Evolutionary conservation across 83 land plant genomes (phyloP).

Genomic region (Larix sibirica): DNA sequence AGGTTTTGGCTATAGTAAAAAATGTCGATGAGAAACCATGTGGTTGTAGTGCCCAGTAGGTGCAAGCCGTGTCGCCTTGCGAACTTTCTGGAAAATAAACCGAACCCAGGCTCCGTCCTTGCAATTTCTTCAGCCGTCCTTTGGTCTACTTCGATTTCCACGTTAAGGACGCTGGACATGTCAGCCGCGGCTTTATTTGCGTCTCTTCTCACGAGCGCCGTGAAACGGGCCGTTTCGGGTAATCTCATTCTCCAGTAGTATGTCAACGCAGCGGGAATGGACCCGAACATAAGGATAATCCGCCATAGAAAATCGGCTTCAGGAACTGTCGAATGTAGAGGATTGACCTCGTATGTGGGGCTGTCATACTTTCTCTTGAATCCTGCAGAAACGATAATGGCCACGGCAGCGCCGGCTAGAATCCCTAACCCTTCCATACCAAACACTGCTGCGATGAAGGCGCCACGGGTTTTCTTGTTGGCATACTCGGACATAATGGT

Average conservation of each 20-base stretch:
- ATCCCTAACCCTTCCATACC: constrained; percentile 19
- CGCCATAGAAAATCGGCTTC: neutral
- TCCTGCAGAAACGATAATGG: constrained; percentile 12
- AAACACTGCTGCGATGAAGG: constrained; percentile 58
- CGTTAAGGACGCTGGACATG: constrained; percentile 1
- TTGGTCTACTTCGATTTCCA: neutral
- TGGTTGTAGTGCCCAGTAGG: constrained; percentile 9
- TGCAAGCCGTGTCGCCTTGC: constrained; percentile 19
- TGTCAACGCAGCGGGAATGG: neutral
- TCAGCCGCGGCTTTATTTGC: neutral
- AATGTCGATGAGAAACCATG: constrained; percentile 14
- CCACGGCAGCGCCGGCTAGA: constrained; percentile 12
- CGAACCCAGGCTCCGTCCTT: neutral
- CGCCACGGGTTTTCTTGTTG: constrained; percentile 52
- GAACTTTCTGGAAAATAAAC: neutral
- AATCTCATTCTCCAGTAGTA: constrained; percentile 6
- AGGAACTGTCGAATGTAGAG: neutral
- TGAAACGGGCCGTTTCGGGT: constrained; percentile 6
- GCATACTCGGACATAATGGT: constrained; percentile 67
- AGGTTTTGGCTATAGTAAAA: constrained; percentile 52
- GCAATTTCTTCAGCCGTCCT: neutral
- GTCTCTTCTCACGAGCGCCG: neutral
- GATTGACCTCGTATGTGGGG: neutral
- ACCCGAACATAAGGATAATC: constrained; percentile 8
- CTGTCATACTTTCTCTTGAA: constrained; percentile 4